These are phyloP conservation scores for Starmerella floricola DNA, from an alignment of 805 yeast species.

Conservation along the genomic window DNA sequence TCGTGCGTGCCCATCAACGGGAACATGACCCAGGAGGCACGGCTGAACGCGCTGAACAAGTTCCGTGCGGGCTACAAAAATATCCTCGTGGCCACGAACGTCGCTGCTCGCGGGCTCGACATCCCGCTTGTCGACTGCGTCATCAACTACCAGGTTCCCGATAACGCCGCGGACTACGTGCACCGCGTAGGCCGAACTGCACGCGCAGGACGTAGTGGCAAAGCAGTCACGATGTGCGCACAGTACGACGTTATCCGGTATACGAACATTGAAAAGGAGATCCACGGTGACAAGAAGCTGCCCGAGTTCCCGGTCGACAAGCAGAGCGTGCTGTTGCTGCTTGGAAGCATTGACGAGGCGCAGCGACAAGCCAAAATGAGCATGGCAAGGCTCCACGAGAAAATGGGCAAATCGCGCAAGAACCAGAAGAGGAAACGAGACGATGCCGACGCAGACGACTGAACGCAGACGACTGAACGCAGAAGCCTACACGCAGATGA, in stretches of 20 bases:
- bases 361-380: slow-evolving; percentile 76
- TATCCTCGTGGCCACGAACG: slow-evolving; percentile 82
- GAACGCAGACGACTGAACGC: no score
- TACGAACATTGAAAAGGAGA: slow-evolving; percentile 75
- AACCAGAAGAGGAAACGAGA: slow-evolving; percentile 35
- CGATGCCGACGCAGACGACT: slow-evolving; percentile 37
- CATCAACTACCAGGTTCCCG: slow-evolving; percentile 85
- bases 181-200: slow-evolving; percentile 97
- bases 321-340: slow-evolving; percentile 62
- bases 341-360: slow-evolving; percentile 83
- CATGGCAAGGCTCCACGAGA: slow-evolving; percentile 55
- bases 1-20: slow-evolving; percentile 91
- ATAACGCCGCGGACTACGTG: slow-evolving; percentile 79
- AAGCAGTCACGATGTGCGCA: slow-evolving; percentile 75
- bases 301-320: slow-evolving; percentile 73
- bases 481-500: no score
- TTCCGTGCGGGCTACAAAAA: slow-evolving; percentile 43
- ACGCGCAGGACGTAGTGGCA: slow-evolving; percentile 91
- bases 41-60: slow-evolving; percentile 57
- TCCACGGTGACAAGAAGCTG: slow-evolving; percentile 53
- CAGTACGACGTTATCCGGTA: slow-evolving; percentile 89
- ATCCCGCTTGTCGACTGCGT: slow-evolving; percentile 90
- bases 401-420: slow-evolving; percentile 30
- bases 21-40: slow-evolving; percentile 79
- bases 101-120: slow-evolving; percentile 94